Percentiles rank a stretch among this genome's conserved stretches.
These are phyloP conservation scores for Ilex asprella DNA, from an alignment of 257 asterid species.

Conservation along the genomic window DNA sequence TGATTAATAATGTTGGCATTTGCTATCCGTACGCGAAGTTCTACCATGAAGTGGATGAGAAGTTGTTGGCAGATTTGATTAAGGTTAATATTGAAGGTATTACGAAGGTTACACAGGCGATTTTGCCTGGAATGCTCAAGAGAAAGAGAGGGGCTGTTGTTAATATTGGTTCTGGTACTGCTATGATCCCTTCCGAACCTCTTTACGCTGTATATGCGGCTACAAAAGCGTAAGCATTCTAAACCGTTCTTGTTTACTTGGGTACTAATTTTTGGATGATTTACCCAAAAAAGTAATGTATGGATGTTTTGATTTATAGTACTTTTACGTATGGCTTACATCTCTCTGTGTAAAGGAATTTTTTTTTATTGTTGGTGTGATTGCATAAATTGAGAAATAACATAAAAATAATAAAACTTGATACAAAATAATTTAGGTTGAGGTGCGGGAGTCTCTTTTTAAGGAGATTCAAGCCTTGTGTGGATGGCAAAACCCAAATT, in stretches of 20 bases:
- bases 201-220: constrained; percentile 97
- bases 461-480: no score
- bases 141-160: constrained; percentile 92
- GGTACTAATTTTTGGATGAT: not conserved
- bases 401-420: no score
- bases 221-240: constrained; percentile 77
- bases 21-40: constrained; percentile 89
- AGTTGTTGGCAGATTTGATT: constrained; percentile 63
- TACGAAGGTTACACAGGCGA: constrained; percentile 78
- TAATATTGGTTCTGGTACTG: constrained; percentile 93
- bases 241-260: not conserved
- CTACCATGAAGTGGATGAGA: constrained; percentile 90
- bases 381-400: no score
- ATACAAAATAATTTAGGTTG: no score
- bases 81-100: constrained; percentile 88
- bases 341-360: not conserved
- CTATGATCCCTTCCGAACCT: constrained; percentile 87
- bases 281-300: not conserved
- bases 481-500: no score
- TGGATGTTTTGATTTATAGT: not conserved
- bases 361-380: not conserved
- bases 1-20: constrained; percentile 85
- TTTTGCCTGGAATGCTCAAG: constrained; percentile 75
- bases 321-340: not conserved
- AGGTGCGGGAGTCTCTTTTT: no score